Percentiles rank a stretch among this genome's conserved stretches.
These are phyloP conservation scores for Apiospora arundinis DNA, from an alignment of 2,329 filamentous ascomycete genomes.

Conservation along the genomic window DNA sequence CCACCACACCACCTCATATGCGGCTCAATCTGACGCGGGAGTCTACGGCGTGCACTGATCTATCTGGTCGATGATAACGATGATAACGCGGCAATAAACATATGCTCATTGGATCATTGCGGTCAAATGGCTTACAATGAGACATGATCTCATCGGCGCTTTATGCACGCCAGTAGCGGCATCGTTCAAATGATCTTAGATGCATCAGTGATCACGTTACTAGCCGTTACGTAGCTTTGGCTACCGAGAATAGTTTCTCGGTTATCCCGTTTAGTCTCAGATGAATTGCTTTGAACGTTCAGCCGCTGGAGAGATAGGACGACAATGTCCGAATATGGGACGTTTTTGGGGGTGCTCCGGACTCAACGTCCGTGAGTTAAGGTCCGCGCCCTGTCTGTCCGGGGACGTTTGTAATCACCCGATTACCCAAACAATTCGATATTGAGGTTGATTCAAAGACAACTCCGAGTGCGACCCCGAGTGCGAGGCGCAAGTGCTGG, in stretches of 20 bases:
- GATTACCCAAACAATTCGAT: conserved; percentile 2
- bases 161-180: conserved; percentile 4
- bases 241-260: conserved; percentile 13
- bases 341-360: conserved; percentile 8
- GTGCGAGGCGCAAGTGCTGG: neutral
- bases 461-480: neutral
- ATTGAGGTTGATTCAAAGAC: neutral
- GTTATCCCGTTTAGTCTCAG: neutral
- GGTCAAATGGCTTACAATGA: neutral
- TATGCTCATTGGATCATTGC: neutral
- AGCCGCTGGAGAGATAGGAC: neutral
- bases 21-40: neutral
- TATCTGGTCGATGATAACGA: neutral
- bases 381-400: neutral
- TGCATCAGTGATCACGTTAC: neutral
- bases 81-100: neutral
- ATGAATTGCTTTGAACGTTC: neutral
- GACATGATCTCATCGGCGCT: neutral
- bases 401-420: conserved; percentile 6
- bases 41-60: neutral
- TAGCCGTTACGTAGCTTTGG: neutral
- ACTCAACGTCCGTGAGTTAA: neutral
- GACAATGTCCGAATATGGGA: conserved; percentile 13
- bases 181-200: neutral
- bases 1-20: neutral